phyloP scores from a whole-genome alignment of 441 rosid species.

The Iberis amara region DNA sequence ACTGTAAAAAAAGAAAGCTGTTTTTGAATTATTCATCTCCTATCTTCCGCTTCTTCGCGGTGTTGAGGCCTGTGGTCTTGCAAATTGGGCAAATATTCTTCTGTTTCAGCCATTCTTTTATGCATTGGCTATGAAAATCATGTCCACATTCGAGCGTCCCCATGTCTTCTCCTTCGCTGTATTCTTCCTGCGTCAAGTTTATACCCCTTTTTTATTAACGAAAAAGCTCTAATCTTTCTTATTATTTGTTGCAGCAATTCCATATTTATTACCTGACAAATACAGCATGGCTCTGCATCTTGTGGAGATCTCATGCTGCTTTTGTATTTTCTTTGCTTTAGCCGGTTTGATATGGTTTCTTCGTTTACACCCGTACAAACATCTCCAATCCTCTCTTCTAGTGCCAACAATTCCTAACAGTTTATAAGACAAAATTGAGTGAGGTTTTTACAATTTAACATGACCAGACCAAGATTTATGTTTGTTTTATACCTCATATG shows the following conservation, averaged over 20 bases:
- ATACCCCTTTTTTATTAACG: neutral
- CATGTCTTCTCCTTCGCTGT: conserved; percentile 57
- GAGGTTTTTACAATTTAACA: neutral
- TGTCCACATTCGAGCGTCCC: conserved; percentile 84
- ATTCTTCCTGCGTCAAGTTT: conserved; percentile 63
- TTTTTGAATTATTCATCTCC: neutral
- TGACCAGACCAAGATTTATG: neutral
- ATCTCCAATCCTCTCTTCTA: conserved; percentile 90
- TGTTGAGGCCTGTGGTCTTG: conserved; percentile 45
- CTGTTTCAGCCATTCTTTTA: conserved; percentile 70
- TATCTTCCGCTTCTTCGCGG: conserved; percentile 30
- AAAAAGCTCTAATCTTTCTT: neutral
- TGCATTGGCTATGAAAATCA: conserved; percentile 61
- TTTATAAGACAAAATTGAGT: neutral
- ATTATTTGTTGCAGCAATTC: neutral
- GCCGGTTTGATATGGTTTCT: conserved; percentile 46
- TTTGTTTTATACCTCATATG: conserved; percentile 71
- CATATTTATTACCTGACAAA: conserved; percentile 60
- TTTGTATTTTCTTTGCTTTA: conserved; percentile 44
- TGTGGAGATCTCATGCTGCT: conserved; percentile 24
- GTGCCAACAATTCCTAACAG: conserved; percentile 69
- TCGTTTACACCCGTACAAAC: conserved; percentile 88
- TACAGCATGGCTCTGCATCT: conserved; percentile 77
- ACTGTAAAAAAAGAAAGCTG: neutral
- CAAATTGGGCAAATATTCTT: conserved; percentile 73